A percentile compares a stretch with the other conserved stretches of the same genome.
These are phyloP conservation scores for Malania oleifera DNA, from an alignment of 164 flowering plant species.

Conservation along the genomic window DNA sequence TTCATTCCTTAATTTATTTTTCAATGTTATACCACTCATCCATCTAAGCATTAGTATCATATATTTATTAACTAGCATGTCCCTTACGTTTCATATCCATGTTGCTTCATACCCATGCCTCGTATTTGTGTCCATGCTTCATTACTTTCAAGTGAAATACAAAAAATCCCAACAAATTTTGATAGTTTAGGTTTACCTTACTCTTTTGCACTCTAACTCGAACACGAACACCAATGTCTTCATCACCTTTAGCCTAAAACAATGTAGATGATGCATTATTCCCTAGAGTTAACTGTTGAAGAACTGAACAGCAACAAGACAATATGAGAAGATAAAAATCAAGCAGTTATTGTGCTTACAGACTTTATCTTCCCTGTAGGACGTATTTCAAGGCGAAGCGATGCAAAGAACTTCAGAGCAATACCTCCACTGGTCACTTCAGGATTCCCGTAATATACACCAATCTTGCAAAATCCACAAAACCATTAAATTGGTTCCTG, in stretches of 20 bases:
- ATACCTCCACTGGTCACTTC: not conserved
- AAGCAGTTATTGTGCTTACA: not conserved
- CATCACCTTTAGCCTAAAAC: constrained; percentile 2
- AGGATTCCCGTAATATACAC: constrained; percentile 2
- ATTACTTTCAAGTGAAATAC: not conserved
- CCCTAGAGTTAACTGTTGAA: not conserved
- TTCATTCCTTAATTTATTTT: too few species aligned
- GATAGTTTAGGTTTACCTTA: not conserved
- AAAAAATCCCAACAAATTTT: not conserved
- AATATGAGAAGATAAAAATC: too few species aligned
- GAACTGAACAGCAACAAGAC: not conserved
- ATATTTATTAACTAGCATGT: too few species aligned
- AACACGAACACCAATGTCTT: constrained; percentile 4
- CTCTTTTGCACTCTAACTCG: constrained; percentile 3
- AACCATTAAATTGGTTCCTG: not conserved
- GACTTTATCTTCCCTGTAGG: not conserved
- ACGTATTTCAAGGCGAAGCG: constrained; percentile 1
- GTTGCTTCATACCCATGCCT: too few species aligned
- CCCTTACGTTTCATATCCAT: too few species aligned
- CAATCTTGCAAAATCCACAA: not conserved
- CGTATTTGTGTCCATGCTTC: not conserved
- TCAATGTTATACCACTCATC: too few species aligned
- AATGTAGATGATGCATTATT: not conserved
- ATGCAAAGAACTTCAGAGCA: constrained; percentile 2
- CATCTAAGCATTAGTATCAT: too few species aligned